Evolutionary conservation across 306 rosid genomes (phyloP), one percentile per base, ranked within the genome.

Genomic region (Cyclanthera cordifolia): DNA sequence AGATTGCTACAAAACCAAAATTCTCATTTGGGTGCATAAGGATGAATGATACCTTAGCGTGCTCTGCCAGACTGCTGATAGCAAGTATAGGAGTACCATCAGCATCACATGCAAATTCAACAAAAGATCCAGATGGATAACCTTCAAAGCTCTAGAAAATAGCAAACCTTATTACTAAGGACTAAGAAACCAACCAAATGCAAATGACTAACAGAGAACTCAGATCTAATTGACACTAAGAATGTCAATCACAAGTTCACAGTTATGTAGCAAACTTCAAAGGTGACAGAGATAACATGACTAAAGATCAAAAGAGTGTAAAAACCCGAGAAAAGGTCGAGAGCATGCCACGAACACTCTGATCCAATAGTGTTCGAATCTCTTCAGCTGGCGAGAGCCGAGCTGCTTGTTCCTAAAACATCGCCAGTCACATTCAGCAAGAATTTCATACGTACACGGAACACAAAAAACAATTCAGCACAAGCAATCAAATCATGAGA

Each of bases 121-220:
- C 88, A 86, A 89, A 71, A 53, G 98, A 87, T 47, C 94, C 98
- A 56, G 98, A 89, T 8, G 98, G 95, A 84, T 89, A 89, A 67
- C 91, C 94, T 50, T 83, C 93, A 39, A 79, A 27, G 72, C 83
- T 86, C 98, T 93, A 88, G 76, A 52, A 19, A 67, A 65, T 20
- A 75, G 76, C 32, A 45, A 6, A 58, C 53, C 48, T 13, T 4
- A 16, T 48, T 41, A 71, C 30, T 24, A 55, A 24, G 6, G 41
- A 69, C 21, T 65, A 65, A 23, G 39, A 45, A 45, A 24, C 51
- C 54, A 48, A 53, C 4, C 74, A 71, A 68, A 54, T 34, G 19
- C 28, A 25, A 68, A 50, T 67, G 71, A 24, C 14, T 24, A 4
- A 27, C 6, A 45, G 4, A 48, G 17, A 27, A 67, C 48, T 12